Base-by-base conservation (phyloP, 495 filamentous ascomycete genomes). In the Trichoderma virens region DNA sequence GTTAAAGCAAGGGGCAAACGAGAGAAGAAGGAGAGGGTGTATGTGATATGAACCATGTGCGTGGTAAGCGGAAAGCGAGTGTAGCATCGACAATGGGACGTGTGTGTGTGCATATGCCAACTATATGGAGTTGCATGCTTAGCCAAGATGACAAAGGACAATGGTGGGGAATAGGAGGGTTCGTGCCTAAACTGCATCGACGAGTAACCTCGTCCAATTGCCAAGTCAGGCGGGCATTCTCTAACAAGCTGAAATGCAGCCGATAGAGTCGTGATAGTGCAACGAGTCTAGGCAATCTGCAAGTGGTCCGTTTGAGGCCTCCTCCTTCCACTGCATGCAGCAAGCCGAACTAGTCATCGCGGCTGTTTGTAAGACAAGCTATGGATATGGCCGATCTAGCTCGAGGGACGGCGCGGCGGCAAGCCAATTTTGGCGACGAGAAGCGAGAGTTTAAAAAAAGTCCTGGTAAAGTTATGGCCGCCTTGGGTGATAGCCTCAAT, bases 211-310 rank as follows among this genome's bases (percentile, higher is more conserved):
- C 16, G 47, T 31, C 8, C 4, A 30, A 2, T 4, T 3, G 27
- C 51, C 2, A 8, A 28, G 23, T 18, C 9, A 56, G 51, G 25
- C 51, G 51, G 23, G 23, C 27, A 56, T 28, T 56, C 23, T 56
- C 51, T 56, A 16, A 56, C 51, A 30, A 56, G 51, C 51, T 56
- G 51, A 56, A 31, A 28, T 47, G 51, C 51, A 56, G 27, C 51
- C 30, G 20, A 56, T 28, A 0, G 51, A 28, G 30, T 27, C 25
- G 25, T 28, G 20, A 31, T 28, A n/a, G 20, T 30, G 7, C 25
- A 30, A 30, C 25, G 18, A 13, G 51, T 31, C 51, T 30, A 30
- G 23, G 2, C 51, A 56, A 56, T 28, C 13, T 30, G 9, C 13
- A 16, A 28, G 51, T 30, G 8, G 23, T 13, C 23, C 51, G 11